Evolutionary conservation across 441 rosid species (phyloP), one percentile per base, ranked within the genome.

Genomic region (Rhodomyrtus psidioides): DNA sequence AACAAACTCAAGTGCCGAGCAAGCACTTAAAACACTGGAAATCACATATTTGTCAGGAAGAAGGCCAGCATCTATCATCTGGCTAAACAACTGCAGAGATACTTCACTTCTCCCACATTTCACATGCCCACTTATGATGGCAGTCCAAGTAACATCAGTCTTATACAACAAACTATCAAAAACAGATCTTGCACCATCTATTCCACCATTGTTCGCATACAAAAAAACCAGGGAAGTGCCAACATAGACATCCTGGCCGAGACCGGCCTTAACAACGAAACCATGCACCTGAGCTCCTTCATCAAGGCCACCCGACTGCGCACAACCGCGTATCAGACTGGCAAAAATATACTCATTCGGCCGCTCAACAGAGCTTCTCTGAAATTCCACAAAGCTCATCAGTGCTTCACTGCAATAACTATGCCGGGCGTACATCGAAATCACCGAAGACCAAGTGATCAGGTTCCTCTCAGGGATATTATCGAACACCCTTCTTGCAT

Each of bases 401-500:
- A 17, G 75, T 0, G 44, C 75, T 30, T 62, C 75, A 17, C 19
- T 5, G 13, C 44, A 30, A 2, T 21, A 30, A 0, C 19, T 34
- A 17, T 62, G 3, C 7, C 75, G 24, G 75, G 7, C 44, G 26
- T 62, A 62, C 75, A 4, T 62, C 75, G 75, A 62, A 39, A 62
- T 90, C 92, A 92, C 89, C 0, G 98, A 91, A 75, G 98, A 94
- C 98, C 98, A 96, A 81, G 94, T 90, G 88, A 93, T 85, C 82
- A 92, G 88, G 87, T 92, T 93, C 91, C 93, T 95, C 2, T 91
- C 91, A 9, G 92, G 59, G 93, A 95, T 92, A 92, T 55, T 87
- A 55, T 91, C 96, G 85, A 95, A 94, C 92, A 95, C 14, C 53
- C 85, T 88, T 30, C 92, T 86, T 57, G 93, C 96, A 62, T 84